phyloP scores from a whole-genome alignment of 2,329 filamentous ascomycete genomes.

The Aspergillus felis region DNA sequence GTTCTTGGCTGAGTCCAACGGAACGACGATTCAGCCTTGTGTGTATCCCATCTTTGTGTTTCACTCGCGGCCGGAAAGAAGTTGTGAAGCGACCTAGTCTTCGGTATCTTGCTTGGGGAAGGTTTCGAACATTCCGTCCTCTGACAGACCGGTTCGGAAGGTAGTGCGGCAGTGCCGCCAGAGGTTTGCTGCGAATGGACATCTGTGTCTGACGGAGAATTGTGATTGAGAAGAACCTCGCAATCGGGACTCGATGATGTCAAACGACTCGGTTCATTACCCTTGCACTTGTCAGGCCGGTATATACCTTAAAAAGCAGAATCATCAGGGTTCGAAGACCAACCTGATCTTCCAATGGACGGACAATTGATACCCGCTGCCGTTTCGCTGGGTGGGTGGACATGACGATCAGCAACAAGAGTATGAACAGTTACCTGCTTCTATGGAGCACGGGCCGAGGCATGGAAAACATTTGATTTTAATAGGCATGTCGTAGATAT shows the following conservation, averaged over 20 bases:
- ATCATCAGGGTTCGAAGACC: neutral
- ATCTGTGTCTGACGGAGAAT: neutral
- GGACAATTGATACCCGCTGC: conserved; percentile 29
- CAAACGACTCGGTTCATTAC: neutral
- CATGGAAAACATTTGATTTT: neutral
- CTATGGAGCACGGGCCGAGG: neutral
- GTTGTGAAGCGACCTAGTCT: conserved; percentile 31
- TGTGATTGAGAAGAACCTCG: neutral
- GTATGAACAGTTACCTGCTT: conserved; percentile 1
- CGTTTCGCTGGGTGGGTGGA: conserved; percentile 34
- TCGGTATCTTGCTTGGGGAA: neutral
- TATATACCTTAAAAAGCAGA: neutral
- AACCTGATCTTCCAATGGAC: conserved; percentile 19
- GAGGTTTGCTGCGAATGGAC: neutral
- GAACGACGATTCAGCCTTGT: conserved; percentile 21
- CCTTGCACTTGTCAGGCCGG: neutral
- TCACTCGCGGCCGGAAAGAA: conserved; percentile 40
- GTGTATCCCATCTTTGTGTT: conserved; percentile 37
- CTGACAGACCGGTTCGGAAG: neutral
- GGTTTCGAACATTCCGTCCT: neutral
- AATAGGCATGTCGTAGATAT: neutral
- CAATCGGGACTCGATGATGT: neutral
- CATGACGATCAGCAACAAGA: conserved; percentile 22
- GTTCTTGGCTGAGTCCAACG: conserved; percentile 6
- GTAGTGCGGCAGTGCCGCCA: neutral